phyloP scores from a whole-genome alignment of 2,329 filamentous ascomycete species.

The Dactylellina parvicollis region DNA sequence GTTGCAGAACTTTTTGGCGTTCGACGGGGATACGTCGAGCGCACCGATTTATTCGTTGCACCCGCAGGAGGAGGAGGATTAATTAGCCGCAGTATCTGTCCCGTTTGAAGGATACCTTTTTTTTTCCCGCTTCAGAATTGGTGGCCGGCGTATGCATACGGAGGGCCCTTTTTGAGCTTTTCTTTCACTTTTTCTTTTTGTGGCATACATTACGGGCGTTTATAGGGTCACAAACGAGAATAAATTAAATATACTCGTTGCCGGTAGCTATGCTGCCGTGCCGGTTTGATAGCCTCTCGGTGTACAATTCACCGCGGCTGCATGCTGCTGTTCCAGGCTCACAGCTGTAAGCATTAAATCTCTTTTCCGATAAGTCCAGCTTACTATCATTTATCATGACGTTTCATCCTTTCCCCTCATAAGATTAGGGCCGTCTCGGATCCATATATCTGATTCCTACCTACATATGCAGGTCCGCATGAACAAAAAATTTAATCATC shows the following conservation, averaged over 20 bases:
- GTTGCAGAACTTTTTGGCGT: slow-evolving; percentile 92
- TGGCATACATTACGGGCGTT: neutral
- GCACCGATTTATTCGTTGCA: slow-evolving; percentile 84
- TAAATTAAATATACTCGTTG: too few relatives aligned
- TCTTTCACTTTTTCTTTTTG: neutral
- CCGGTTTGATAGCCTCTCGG: neutral
- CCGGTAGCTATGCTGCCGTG: too few relatives aligned
- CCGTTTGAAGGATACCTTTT: too few relatives aligned
- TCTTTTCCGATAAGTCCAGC: neutral
- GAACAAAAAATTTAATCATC: too few relatives aligned
- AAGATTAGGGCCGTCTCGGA: too few relatives aligned
- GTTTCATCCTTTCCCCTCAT: neutral
- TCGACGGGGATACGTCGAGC: slow-evolving; percentile 83
- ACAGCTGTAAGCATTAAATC: neutral
- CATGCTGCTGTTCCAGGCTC: neutral
- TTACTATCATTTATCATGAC: neutral
- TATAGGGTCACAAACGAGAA: neutral
- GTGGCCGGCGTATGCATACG: neutral
- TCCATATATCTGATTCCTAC: neutral
- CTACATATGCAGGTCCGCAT: too few relatives aligned
- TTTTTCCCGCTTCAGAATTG: too few relatives aligned
- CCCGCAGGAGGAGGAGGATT: slow-evolving; percentile 66
- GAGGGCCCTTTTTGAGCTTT: neutral
- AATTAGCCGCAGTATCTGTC: neutral
- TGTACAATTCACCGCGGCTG: neutral